Base-by-base conservation (phyloP, 2,329 filamentous ascomycete genomes). In the Epichloe bromicola region DNA sequence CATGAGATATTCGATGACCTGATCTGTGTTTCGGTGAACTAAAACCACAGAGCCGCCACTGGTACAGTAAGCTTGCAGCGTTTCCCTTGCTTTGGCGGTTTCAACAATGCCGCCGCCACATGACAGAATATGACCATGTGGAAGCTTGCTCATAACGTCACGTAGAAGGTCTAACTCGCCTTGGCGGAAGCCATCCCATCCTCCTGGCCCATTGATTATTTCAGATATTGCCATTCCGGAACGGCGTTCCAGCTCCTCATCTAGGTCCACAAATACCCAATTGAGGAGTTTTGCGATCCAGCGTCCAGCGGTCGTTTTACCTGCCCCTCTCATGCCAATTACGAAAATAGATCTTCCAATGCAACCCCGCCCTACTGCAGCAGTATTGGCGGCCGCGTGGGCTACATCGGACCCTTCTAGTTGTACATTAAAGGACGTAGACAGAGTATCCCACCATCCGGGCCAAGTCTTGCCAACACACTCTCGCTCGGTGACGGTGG, bases 391-490 rank as follows among this genome's bases (percentile, higher is more conserved):
- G 6, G 44, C 30, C 53, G 49, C 4, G 53, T 48, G n/a, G 67
- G 65, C 19, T 19, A 19, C 26, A 58, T 94, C 88, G 37, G 83
- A 79, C 12, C 93, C 93, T 54, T 83, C 78, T n/a, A 97, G 72
- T 30, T 76, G 69, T 30, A 86, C 86, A 36, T 82, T 75, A 72
- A 96, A 98, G 14, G 80, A 78, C 58, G 86, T 81, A 20, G 83
- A 83, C 51, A 97, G 70, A 17, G 83, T 81, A 66, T 98, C 93
- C 93, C 93, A 98, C 88, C 93, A 98, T 10, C 91, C 93, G 0
- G 93, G 93, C 93, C 93, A 98, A 2, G 93, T 98, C 74, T 98
- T 98, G 40, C 86, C 90, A 3, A 88, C 87, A 64, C 93, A 98
- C 61, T 95, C 89, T 54, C 89, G 85, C 65, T 98, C 93, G 2